These are phyloP conservation scores for Triangularia verruculosa DNA, from an alignment of 2,329 filamentous ascomycete genomes.

Conservation along the genomic window DNA sequence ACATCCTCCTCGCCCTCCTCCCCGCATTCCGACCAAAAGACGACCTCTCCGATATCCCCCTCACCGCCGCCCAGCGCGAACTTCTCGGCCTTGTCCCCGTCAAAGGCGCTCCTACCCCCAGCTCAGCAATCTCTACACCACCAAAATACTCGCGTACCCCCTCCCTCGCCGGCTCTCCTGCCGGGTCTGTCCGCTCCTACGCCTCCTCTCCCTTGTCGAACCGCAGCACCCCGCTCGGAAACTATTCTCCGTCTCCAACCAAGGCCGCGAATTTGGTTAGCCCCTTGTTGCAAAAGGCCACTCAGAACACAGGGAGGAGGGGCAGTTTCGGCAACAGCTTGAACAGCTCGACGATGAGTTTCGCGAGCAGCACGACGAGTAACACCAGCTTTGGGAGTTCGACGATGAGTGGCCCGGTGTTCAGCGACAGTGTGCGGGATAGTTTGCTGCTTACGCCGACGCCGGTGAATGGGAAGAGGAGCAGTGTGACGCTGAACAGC, in stretches of 20 bases:
- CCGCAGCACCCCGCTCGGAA: constrained; percentile 46
- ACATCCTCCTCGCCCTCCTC: constrained; percentile 66
- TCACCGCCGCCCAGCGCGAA: constrained; percentile 83
- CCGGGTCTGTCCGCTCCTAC: constrained; percentile 53
- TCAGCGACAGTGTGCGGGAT: constrained; percentile 38
- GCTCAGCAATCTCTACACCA: constrained; percentile 75
- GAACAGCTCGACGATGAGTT: neutral
- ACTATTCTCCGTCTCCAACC: constrained; percentile 14
- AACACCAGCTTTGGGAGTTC: neutral
- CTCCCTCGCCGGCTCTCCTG: constrained; percentile 60
- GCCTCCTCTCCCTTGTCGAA: constrained; percentile 57
- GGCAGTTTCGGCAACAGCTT: neutral
- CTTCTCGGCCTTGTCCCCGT: constrained; percentile 77
- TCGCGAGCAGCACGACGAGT: neutral
- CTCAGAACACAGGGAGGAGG: constrained; percentile 31
- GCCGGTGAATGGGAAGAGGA: constrained; percentile 62
- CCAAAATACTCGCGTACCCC: constrained; percentile 80
- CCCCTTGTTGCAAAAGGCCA: constrained; percentile 65
- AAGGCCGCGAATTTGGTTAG: constrained; percentile 37
- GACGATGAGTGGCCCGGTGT: neutral
- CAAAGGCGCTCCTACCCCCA: constrained; percentile 60
- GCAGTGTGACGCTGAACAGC: constrained; percentile 77
- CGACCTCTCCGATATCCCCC: constrained; percentile 80
- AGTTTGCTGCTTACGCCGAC: constrained; percentile 64
- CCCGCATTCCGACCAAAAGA: constrained; percentile 73